Conservation (phyloP, 192 early-diverging fungal species). For the Blastocladiella britannica region DNA sequence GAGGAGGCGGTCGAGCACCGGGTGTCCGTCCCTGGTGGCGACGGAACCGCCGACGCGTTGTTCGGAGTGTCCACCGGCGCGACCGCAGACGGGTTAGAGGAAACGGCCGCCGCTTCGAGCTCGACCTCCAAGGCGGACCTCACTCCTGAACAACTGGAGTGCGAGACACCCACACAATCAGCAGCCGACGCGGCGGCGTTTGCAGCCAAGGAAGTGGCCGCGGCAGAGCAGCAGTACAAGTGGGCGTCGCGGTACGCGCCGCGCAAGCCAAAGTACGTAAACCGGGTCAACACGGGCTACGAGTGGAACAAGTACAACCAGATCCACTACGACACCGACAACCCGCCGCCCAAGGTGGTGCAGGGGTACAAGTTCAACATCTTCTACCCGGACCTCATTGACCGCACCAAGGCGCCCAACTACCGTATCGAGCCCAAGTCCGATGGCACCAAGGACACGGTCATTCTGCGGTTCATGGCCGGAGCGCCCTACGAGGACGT, state of each 20-base stretch:
- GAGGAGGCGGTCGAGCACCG: neutral
- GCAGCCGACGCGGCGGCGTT: neutral
- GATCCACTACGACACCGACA: conserved; percentile 91
- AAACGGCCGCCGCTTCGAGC: too few relatives aligned
- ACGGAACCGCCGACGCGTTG: neutral
- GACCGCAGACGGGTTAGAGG: neutral
- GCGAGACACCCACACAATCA: neutral
- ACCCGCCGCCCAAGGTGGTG: conserved; percentile 91
- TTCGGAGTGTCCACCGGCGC: neutral
- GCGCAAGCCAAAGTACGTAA: conserved; percentile 85
- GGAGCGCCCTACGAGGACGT: conserved; percentile 95
- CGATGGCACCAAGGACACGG: conserved; percentile 48
- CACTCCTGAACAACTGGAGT: neutral
- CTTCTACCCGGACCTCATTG: conserved; percentile 94
- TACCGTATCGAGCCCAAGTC: conserved; percentile 60
- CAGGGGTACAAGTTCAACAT: conserved; percentile 98
- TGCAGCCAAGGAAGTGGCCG: neutral
- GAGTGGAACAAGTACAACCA: conserved; percentile 99
- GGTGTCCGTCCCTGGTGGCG: too few relatives aligned
- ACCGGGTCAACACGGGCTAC: conserved; percentile 91
- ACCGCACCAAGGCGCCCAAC: conserved; percentile 75
- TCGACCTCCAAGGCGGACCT: neutral
- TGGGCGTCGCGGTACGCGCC: conserved; percentile 92
- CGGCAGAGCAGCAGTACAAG: conserved; percentile 29
- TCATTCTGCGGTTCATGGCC: conserved; percentile 72